A percentile compares a stretch with the other conserved stretches of the same genome.
Conservation (phyloP, 2,329 filamentous ascomycete genomes). For the Cercospora nicotianae region DNA sequence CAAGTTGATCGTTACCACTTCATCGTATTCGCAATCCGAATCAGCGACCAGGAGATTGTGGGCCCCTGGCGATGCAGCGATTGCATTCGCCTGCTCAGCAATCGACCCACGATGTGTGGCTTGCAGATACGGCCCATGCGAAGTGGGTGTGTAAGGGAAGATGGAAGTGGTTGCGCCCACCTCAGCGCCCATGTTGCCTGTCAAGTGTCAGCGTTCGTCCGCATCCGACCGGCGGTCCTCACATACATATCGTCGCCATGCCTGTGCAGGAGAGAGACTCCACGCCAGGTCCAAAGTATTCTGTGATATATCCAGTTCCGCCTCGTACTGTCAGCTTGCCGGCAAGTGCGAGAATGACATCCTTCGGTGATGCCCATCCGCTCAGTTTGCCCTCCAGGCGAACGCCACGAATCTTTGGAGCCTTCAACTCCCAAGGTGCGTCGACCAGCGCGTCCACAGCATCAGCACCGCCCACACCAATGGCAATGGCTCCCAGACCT, state of each 20-base stretch:
- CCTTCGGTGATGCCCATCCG: conserved; percentile 93
- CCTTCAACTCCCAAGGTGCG: conserved; percentile 96
- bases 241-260: conserved; percentile 73
- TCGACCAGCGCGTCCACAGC: conserved; percentile 95
- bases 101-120: conserved; percentile 77
- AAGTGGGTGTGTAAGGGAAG: conserved; percentile 82
- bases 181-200: conserved; percentile 69
- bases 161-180: conserved; percentile 93
- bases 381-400: conserved; percentile 77
- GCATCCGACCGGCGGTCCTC: background rate
- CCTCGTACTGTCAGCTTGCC: conserved; percentile 85
- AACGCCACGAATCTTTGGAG: conserved; percentile 85
- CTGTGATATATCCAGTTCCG: conserved; percentile 90
- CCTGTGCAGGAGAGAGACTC: conserved; percentile 87
- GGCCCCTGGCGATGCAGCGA: conserved; percentile 59
- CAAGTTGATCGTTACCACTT: conserved; percentile 86
- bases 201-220: conserved; percentile 60
- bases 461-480: conserved; percentile 95
- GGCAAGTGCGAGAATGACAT: conserved; percentile 87
- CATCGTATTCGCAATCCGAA: conserved; percentile 79
- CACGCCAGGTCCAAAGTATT: conserved; percentile 74
- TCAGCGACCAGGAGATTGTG: conserved; percentile 74
- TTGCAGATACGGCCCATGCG: conserved; percentile 80
- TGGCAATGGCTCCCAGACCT: conserved; percentile 87
- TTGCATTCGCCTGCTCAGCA: conserved; percentile 64